A percentile compares a stretch with the other conserved stretches of the same genome.
Evolutionary conservation across 208 protist species (phyloP).

Genomic region (Trypanosoma rangeli): DNA sequence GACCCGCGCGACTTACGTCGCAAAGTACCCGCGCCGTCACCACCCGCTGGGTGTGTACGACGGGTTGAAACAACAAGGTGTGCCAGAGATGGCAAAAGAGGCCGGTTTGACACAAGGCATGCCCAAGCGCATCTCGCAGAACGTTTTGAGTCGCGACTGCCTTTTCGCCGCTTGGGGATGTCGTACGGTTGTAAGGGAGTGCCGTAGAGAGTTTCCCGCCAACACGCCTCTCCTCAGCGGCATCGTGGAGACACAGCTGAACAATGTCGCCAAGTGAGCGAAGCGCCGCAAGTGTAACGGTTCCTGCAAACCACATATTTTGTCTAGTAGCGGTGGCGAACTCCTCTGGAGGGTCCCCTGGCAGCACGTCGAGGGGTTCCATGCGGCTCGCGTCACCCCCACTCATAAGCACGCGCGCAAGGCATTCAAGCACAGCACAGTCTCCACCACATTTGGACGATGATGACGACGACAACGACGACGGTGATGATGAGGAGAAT

Average conservation of each 20-base stretch:
- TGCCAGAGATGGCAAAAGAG: conserved; percentile 23
- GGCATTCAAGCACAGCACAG: conserved; percentile 14
- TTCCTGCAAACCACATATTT: neutral
- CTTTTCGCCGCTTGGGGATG: no score
- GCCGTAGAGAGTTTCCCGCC: neutral
- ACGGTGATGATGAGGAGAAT: neutral
- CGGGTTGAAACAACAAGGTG: conserved; percentile 13
- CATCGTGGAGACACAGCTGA: conserved; percentile 11
- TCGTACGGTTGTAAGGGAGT: neutral
- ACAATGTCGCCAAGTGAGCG: conserved; percentile 12
- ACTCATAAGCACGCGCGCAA: conserved; percentile 7
- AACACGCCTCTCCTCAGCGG: neutral
- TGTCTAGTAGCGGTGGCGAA: neutral
- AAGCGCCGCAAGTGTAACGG: conserved; percentile 6
- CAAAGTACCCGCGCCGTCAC: conserved; percentile 6
- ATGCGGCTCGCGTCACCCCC: neutral
- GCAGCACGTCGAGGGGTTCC: neutral
- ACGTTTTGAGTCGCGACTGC: neutral
- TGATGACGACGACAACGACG: neutral
- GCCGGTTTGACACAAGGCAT: conserved; percentile 3
- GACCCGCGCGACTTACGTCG: conserved; percentile 1
- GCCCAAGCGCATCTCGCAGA: conserved; percentile 1
- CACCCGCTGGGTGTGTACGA: conserved; percentile 4
- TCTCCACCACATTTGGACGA: neutral
- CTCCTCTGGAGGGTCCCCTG: neutral